Evolutionary conservation across 805 yeast genomes (phyloP), one percentile per base, ranked within the genome.

Genomic region (Candida caryicola): DNA sequence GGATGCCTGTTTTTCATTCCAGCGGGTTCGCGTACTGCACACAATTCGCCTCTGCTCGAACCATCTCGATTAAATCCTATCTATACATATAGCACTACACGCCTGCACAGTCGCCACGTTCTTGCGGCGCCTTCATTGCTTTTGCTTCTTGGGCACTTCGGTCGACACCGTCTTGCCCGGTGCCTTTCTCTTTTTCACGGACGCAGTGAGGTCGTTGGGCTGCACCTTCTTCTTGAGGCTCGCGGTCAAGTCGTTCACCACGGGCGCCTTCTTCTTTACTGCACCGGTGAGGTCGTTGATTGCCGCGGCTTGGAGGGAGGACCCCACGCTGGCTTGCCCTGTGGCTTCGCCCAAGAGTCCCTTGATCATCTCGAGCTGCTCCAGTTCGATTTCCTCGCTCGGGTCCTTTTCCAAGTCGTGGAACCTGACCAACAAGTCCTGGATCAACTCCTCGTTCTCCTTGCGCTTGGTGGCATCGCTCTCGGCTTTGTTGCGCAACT

Each of bases 211-310:
- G 29, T 46, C 50, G 28, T 46, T 46, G n/a, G 40, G 41, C 19
- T 13, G 26, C 13, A 29, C 25, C 2, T 23, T 17, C 23, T 37
- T 74, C 61, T 82, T 82, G 25, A 21, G 25, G 10, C 25, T 21
- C 10, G 37, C 35, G 17, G 33, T 25, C 39, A 43, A 43, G 30
- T 43, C 46, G 25, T 43, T 43, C 16, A 40, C 43, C 25, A 19
- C 31, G 17, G 43, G 43, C 2, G 34, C 37, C 26, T 41, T 74
- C 61, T 82, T 83, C 53, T 76, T 79, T 7, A 81, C 84, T 69
- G 77, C 67, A 3, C 76, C 63, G 0, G 86, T 76, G 44, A 83
- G 62, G 54, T 82, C 88, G 49, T 82, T 81, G 6, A 81, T 78
- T 5, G 61, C 52, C 15, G 62, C 40, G 3, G 47, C 31, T 32